Percentiles rank a stretch among this genome's conserved stretches.
phyloP scores from a whole-genome alignment of 371 early-diverging fungal genomes.

The Mortierella sp. region DNA sequence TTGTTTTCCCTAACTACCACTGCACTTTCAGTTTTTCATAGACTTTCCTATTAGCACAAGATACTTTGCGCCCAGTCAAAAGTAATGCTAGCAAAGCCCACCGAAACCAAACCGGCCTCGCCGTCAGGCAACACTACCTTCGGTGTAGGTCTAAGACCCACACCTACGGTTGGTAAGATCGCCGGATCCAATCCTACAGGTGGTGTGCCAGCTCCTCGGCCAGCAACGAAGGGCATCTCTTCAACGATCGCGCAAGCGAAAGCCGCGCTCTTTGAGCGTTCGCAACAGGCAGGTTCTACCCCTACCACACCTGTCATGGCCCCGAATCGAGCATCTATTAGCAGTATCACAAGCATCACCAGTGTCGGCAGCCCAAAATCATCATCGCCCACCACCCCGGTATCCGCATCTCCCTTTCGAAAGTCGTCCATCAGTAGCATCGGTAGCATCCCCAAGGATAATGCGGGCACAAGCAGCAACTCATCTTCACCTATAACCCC shows the following conservation, averaged over 20 bases:
- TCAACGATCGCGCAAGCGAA: slow-evolving; percentile 29
- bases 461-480: not conserved
- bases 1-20: not conserved
- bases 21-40: too few relatives aligned
- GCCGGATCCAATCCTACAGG: slow-evolving; percentile 18
- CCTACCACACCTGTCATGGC: slow-evolving; percentile 16
- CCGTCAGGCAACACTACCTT: not conserved
- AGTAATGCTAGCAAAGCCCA: slow-evolving; percentile 16
- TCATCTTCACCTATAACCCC: slow-evolving; percentile 24
- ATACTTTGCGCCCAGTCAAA: not conserved
- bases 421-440: slow-evolving; percentile 18
- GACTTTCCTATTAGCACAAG: not conserved
- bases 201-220: slow-evolving; percentile 3
- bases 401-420: slow-evolving; percentile 25
- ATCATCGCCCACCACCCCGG: slow-evolving; percentile 28
- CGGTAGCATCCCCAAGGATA: not conserved
- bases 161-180: slow-evolving; percentile 16
- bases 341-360: slow-evolving; percentile 18
- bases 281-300: slow-evolving; percentile 9
- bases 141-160: not conserved
- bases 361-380: slow-evolving; percentile 4
- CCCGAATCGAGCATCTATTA: slow-evolving; percentile 17
- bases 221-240: not conserved
- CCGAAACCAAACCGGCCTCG: slow-evolving; percentile 1
- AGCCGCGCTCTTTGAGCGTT: slow-evolving; percentile 23